Evolutionary conservation across 306 rosid species (phyloP).

Genomic region (Begonia fuchsioides): DNA sequence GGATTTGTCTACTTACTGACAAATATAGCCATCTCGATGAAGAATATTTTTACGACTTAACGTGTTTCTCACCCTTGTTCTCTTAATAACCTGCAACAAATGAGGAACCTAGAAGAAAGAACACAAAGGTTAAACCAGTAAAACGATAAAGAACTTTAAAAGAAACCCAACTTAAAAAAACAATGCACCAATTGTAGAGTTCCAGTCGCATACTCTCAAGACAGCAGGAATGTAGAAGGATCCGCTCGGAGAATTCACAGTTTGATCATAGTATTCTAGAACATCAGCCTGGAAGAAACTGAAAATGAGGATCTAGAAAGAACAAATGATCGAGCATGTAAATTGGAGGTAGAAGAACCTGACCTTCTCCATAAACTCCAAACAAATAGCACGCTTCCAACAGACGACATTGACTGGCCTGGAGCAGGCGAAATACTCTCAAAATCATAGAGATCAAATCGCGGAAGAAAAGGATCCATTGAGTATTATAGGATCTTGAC

Average conservation of each 20-base stretch:
- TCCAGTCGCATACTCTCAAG: slow-evolving; percentile 44
- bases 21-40: slow-evolving; percentile 66
- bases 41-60: slow-evolving; percentile 83
- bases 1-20: slow-evolving; percentile 54
- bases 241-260: slow-evolving; percentile 79
- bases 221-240: slow-evolving; percentile 94
- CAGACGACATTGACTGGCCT: slow-evolving; percentile 97
- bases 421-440: slow-evolving; percentile 57
- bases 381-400: slow-evolving; percentile 97
- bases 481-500: too few relatives aligned
- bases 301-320: not conserved
- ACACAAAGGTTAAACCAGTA: too few relatives aligned
- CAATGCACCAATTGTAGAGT: too few relatives aligned
- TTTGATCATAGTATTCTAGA: slow-evolving; percentile 86
- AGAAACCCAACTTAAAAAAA: too few relatives aligned
- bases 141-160: too few relatives aligned
- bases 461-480: too few relatives aligned
- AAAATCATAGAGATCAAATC: too few relatives aligned
- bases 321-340: slow-evolving; percentile 2
- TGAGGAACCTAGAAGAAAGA: slow-evolving; percentile 71
- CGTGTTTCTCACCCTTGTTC: slow-evolving; percentile 52
- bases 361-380: slow-evolving; percentile 99
- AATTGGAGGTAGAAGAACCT: slow-evolving; percentile 16
- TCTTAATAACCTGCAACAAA: slow-evolving; percentile 79
- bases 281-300: slow-evolving; percentile 64